These are phyloP conservation scores for Periconia sp. DNA, from an alignment of 2,329 filamentous ascomycete genomes.

Conservation along the genomic window DNA sequence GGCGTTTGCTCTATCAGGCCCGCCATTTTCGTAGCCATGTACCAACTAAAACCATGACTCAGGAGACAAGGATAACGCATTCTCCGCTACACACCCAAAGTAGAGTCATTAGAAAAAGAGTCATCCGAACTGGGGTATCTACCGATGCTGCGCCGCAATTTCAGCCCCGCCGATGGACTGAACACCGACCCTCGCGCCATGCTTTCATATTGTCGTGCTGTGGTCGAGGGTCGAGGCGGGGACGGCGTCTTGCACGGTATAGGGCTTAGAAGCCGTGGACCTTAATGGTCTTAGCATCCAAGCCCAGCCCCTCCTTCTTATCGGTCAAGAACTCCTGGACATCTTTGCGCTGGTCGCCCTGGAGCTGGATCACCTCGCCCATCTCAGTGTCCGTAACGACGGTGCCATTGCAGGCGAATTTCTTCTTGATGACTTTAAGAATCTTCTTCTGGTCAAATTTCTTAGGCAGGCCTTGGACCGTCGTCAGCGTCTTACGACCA, in stretches of 20 bases:
- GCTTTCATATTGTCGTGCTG: conserved; percentile 1
- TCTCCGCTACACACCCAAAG: conserved; percentile 18
- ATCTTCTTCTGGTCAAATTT: conserved; percentile 99
- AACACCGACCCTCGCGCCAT: conserved; percentile 9
- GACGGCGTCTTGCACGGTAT: background rate
- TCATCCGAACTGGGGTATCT: conserved; percentile 26
- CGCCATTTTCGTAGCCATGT: conserved; percentile 12
- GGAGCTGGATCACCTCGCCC: conserved; percentile 99
- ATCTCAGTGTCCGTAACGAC: conserved; percentile 95
- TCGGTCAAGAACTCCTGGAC: conserved; percentile 96
- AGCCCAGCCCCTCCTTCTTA: conserved; percentile 92
- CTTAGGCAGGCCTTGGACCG: conserved; percentile 97
- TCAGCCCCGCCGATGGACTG: conserved; percentile 17
- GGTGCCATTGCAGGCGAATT: conserved; percentile 99
- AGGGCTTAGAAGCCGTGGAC: conserved; percentile 56
- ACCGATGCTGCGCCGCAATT: conserved; percentile 25
- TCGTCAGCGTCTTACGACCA: conserved; percentile 99
- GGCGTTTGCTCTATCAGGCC: conserved; percentile 9
- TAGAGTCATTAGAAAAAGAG: conserved; percentile 25
- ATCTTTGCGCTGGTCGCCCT: conserved; percentile 99
- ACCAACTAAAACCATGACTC: conserved; percentile 9
- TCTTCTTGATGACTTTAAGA: conserved; percentile 99
- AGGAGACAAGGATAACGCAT: conserved; percentile 6
- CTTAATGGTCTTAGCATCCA: conserved; percentile 97
- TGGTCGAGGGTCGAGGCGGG: background rate